A percentile compares a stretch with the other conserved stretches of the same genome.
Conservation (phyloP, 768 basidiomycete genomes). For the Kwoniella dendrophila region DNA sequence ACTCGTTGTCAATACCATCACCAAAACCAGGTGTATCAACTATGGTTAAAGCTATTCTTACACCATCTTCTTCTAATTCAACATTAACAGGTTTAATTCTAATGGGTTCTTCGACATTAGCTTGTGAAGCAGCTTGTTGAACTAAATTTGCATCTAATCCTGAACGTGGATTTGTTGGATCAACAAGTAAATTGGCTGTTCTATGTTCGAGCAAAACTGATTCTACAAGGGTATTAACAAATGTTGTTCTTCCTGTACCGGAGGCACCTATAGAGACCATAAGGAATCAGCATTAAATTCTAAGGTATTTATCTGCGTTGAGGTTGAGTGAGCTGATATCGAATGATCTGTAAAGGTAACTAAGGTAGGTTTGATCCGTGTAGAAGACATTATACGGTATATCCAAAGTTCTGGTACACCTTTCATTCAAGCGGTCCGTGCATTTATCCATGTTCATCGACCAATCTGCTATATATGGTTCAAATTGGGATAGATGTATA, state of each 20-base stretch:
- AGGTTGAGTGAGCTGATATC: too few relatives aligned
- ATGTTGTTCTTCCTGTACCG: slow-evolving; percentile 95
- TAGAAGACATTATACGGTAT: not conserved
- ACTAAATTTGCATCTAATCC: slow-evolving; percentile 62
- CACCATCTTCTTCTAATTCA: slow-evolving; percentile 97
- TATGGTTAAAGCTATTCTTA: slow-evolving; percentile 94
- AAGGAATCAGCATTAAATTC: too few relatives aligned
- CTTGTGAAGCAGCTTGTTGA: slow-evolving; percentile 68
- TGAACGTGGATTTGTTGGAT: slow-evolving; percentile 39
- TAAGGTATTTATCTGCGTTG: too few relatives aligned
- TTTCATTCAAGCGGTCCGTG: too few relatives aligned
- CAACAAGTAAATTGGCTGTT: slow-evolving; percentile 35
- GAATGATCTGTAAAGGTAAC: not conserved
- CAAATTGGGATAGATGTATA: not conserved
- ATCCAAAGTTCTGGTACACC: too few relatives aligned
- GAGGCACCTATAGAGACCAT: slow-evolving; percentile 71
- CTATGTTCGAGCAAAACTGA: slow-evolving; percentile 88
- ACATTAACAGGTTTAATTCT: slow-evolving; percentile 93
- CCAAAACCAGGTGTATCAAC: slow-evolving; percentile 99
- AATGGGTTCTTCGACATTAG: slow-evolving; percentile 91
- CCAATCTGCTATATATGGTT: not conserved
- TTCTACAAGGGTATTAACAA: slow-evolving; percentile 99
- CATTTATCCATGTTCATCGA: not conserved
- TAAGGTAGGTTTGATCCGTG: not conserved
- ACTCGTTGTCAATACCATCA: slow-evolving; percentile 98